Base-by-base conservation (phyloP, 306 rosid species). In the Hippophae rhamnoides region DNA sequence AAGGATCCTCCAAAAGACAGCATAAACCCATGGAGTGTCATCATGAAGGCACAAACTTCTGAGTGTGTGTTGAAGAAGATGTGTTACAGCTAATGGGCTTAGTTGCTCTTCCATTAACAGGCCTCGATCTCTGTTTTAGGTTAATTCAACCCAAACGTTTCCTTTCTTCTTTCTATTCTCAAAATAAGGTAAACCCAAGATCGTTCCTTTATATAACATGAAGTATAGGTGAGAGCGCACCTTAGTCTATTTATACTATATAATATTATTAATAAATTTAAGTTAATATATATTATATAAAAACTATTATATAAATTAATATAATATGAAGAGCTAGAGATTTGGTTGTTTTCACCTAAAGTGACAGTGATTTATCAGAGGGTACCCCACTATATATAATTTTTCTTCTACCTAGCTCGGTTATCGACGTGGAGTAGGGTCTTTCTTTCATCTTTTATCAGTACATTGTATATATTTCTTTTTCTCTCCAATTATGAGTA, bases 1-100 rank as follows among this genome's bases (percentile, higher is more conserved):
- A n/a, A 90, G 80, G 84, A 90, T 90, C 76, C 97, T 87, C 97
- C 97, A 90, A 65, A 90, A 90, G 60, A 90, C 97, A 0, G 97
- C 97, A 78, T 90, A 90, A 78, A 90, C 84, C 97, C 97, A 90
- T 51, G 84, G 94, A 58, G 95, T 87, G 69, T 86, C 84, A 63
- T 87, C 89, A 72, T 82, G 95, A 79, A 71, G 72, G 80, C 97
- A 87, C 54, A 90, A 73, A 78, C 97, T 90, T 80, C 94, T 81
- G 13, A 90, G 82, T 10, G 97, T 87, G 85, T 90, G 95, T 78
- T 90, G 97, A 77, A 90, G 97, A 64, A 90, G 90, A 81, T 90
- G 97, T 26, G 94, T 87, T 60, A 83, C 94, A 68, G 90, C 94
- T 56, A 84, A 72, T 69, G 90, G 86, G 76, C 64, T 79, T 41